Evolutionary conservation across 2,329 filamentous ascomycete species (phyloP).

Genomic region (Sphaerostilbella broomeana): DNA sequence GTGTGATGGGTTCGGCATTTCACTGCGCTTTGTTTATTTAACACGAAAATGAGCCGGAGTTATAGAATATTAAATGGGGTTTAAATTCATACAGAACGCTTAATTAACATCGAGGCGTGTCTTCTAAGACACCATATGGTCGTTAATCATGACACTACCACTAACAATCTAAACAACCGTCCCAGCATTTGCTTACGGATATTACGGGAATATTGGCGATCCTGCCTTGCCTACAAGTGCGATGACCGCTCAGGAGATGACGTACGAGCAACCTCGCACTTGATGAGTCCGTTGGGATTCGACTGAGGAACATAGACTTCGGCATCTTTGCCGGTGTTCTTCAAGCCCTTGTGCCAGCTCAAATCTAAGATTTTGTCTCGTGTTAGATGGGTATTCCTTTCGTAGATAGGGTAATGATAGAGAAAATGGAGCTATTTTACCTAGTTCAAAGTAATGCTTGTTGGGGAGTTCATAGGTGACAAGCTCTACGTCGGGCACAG

Average conservation of each 20-base stretch:
- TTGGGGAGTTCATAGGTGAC: constrained; percentile 87
- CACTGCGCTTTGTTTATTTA: no score
- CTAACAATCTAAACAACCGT: not conserved
- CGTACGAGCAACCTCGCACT: constrained; percentile 71
- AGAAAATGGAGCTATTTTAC: no score
- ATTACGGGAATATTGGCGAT: no score
- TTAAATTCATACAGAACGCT: no score
- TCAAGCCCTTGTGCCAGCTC: constrained; percentile 90
- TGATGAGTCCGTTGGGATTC: constrained; percentile 89
- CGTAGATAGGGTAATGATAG: constrained; percentile 18
- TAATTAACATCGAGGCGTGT: no score
- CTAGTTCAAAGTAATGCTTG: constrained; percentile 98
- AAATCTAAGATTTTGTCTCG: constrained; percentile 53
- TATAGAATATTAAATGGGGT: no score
- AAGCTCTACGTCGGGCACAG: constrained; percentile 61
- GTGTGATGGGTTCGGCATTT: no score
- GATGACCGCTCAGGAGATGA: not conserved
- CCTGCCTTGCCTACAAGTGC: constrained; percentile 2
- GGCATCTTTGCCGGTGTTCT: constrained; percentile 93
- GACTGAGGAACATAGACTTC: constrained; percentile 93
- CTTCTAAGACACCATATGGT: no score
- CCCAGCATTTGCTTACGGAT: not conserved
- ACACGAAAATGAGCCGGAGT: no score
- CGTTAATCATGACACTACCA: no score
- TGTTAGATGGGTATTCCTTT: not conserved